These are phyloP conservation scores for Melaleuca alternifolia DNA, from an alignment of 345 rosid species.

Conservation along the genomic window DNA sequence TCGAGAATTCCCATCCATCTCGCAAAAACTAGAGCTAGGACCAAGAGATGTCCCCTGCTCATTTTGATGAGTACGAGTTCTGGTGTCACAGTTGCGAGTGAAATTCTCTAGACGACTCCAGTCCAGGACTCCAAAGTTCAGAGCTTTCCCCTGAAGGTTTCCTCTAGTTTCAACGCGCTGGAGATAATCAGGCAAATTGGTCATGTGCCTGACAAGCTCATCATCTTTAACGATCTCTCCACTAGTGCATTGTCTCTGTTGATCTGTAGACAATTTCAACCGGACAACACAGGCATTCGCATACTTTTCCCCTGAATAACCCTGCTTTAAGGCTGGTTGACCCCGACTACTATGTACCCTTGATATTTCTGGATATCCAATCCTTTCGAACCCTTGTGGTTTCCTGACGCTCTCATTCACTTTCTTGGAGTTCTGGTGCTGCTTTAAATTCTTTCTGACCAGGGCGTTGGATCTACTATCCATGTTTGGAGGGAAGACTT, in stretches of 20 bases:
- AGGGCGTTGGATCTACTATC: constrained; percentile 24
- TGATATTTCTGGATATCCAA: constrained; percentile 21
- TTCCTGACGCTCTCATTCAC: constrained; percentile 22
- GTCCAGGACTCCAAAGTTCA: constrained; percentile 85
- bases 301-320: constrained; percentile 5
- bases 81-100: constrained; percentile 30
- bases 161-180: constrained; percentile 41
- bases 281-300: constrained; percentile 11
- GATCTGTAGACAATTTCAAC: constrained; percentile 16
- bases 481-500: not conserved
- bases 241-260: constrained; percentile 5
- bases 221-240: constrained; percentile 29
- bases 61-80: constrained; percentile 6
- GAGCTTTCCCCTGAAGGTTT: constrained; percentile 44
- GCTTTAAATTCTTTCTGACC: constrained; percentile 23
- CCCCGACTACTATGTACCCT: constrained; percentile 9
- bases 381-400: constrained; percentile 4
- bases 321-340: constrained; percentile 2
- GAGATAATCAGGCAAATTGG: constrained; percentile 66
- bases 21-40: constrained; percentile 10
- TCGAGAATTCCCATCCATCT: constrained; percentile 15
- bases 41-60: constrained; percentile 7
- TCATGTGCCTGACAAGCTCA: constrained; percentile 78
- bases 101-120: constrained; percentile 68
- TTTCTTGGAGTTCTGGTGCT: constrained; percentile 15